Percentiles rank a stretch among this genome's conserved stretches.
These are phyloP conservation scores for Triadica sebifera DNA, from an alignment of 345 rosid genomes.

Conservation along the genomic window DNA sequence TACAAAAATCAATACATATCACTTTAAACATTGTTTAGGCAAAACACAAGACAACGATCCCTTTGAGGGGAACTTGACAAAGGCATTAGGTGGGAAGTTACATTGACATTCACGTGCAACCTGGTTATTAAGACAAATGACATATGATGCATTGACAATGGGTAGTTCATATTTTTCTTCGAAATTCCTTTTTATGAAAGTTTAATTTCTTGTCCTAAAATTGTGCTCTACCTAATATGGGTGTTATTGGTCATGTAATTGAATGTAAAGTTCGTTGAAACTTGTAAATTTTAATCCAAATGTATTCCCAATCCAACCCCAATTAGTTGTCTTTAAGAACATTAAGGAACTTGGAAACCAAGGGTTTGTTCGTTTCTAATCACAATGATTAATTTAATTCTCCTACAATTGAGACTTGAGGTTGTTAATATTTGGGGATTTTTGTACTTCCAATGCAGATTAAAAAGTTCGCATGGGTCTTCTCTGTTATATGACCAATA, in stretches of 20 bases:
- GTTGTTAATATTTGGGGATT: background rate
- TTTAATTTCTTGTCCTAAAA: background rate
- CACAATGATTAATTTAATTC: background rate
- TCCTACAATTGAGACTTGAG: too few relatives aligned
- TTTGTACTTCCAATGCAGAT: background rate
- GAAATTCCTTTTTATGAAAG: background rate
- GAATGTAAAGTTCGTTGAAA: too few relatives aligned
- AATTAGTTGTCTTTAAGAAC: background rate
- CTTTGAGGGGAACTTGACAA: slow-evolving; percentile 3
- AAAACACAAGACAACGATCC: too few relatives aligned
- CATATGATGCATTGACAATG: background rate
- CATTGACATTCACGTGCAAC: slow-evolving; percentile 29
- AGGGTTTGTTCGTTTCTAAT: background rate
- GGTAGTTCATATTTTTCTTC: background rate
- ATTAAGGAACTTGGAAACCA: slow-evolving; percentile 23
- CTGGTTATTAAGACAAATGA: slow-evolving; percentile 21
- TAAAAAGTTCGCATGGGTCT: background rate
- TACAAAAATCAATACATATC: too few relatives aligned
- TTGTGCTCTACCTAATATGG: slow-evolving; percentile 22
- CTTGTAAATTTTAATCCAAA: background rate
- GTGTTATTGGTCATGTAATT: background rate
- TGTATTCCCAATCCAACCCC: too few relatives aligned
- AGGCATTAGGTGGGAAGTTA: slow-evolving; percentile 33
- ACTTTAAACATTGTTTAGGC: too few relatives aligned
- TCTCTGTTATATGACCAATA: background rate